A percentile compares a stretch with the other conserved stretches of the same genome.
Evolutionary conservation across 352 stramenopile genomes (phyloP).

Genomic region (Phytophthora pistaciae): DNA sequence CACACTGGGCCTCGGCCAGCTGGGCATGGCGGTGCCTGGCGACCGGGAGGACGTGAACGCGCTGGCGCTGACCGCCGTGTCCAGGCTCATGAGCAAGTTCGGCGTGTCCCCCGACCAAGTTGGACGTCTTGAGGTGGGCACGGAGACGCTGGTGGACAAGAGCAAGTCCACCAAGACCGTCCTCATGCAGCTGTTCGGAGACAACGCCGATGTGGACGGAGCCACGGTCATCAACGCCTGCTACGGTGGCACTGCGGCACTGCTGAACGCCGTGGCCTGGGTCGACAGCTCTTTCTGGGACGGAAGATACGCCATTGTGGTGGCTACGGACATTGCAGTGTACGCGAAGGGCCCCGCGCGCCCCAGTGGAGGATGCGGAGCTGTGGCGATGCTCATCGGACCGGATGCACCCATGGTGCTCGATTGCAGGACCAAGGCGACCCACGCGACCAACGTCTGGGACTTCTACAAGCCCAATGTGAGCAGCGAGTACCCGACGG

Average conservation of each 20-base stretch:
- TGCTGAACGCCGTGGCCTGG: conserved; percentile 98
- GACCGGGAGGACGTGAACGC: conserved; percentile 83
- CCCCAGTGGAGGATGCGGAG: conserved; percentile 93
- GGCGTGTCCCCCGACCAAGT: conserved; percentile 72
- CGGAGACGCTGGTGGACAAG: conserved; percentile 95
- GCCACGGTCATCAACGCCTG: conserved; percentile 98
- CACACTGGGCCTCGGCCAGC: conserved; percentile 68
- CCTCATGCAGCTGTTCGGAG: conserved; percentile 78
- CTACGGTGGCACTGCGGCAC: conserved; percentile 97
- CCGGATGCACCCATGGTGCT: conserved; percentile 95
- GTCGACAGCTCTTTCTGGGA: conserved; percentile 95
- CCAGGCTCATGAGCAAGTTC: conserved; percentile 67
- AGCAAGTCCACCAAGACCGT: conserved; percentile 89
- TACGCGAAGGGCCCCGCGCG: conserved; percentile 94
- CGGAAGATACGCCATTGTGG: conserved; percentile 95
- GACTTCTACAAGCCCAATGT: conserved; percentile 99
- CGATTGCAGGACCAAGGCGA: conserved; percentile 90
- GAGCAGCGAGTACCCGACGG: conserved; percentile 94
- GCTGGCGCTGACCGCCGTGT: conserved; percentile 67
- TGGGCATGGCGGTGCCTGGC: conserved; percentile 72
- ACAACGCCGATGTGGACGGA: conserved; percentile 79
- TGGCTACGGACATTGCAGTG: conserved; percentile 97
- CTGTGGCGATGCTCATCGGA: conserved; percentile 97
- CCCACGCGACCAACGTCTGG: conserved; percentile 95
- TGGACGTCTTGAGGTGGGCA: conserved; percentile 97